A percentile compares a stretch with the other conserved stretches of the same genome.
These are phyloP conservation scores for Moricandia arvensis DNA, from an alignment of 345 rosid genomes.

Conservation along the genomic window DNA sequence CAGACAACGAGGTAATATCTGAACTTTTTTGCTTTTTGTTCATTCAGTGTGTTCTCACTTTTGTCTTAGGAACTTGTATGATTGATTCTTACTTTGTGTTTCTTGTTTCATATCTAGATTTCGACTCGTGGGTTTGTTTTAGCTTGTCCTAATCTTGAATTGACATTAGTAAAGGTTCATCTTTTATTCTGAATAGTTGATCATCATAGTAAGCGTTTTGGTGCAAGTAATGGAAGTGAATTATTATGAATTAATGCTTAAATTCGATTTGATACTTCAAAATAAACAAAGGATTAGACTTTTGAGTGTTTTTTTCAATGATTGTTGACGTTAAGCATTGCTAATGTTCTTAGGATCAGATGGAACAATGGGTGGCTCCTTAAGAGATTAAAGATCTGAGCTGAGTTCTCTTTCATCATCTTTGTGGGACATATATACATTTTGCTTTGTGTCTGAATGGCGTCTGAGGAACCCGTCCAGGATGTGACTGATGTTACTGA, in stretches of 20 bases:
- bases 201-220: neutral
- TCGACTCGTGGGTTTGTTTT: conserved; percentile 12
- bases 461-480: conserved; percentile 48
- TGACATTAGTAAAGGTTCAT: neutral
- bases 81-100: conserved; percentile 1
- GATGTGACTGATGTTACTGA: conserved; percentile 39
- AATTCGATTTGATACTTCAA: neutral
- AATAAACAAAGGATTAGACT: neutral
- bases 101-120: conserved; percentile 25
- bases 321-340: conserved; percentile 21
- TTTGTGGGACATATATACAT: neutral
- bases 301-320: neutral
- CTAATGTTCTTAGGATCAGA: conserved; percentile 27
- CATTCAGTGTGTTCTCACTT: neutral
- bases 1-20: conserved; percentile 21
- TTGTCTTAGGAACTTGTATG: conserved; percentile 12
- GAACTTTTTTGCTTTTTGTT: neutral
- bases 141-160: conserved; percentile 2
- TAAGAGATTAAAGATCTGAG: conserved; percentile 19
- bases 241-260: neutral
- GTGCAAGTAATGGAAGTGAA: neutral
- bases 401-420: conserved; percentile 13
- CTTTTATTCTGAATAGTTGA: neutral
- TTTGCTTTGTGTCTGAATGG: conserved; percentile 50
- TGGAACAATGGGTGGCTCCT: conserved; percentile 33